Percentiles rank a stretch among this genome's conserved stretches.
phyloP scores from a whole-genome alignment of 2,329 filamentous ascomycete genomes.

The Xylariales sp. region DNA sequence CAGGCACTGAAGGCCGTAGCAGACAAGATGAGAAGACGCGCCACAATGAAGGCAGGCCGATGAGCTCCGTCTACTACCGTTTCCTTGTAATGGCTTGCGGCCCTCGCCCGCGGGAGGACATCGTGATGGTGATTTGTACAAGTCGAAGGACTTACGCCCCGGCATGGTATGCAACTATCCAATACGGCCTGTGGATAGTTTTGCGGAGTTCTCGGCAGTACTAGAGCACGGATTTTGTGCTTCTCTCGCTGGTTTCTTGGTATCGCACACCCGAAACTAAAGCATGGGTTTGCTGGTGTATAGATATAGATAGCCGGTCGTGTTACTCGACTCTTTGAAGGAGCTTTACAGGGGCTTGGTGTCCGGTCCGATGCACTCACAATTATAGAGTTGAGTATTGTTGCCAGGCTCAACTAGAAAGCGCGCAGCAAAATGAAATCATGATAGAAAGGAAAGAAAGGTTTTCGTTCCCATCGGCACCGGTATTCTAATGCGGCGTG shows the following conservation, averaged over 20 bases:
- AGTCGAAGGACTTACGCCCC: background rate
- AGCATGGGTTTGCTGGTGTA: background rate
- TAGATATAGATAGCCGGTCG: background rate
- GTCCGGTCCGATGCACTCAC: background rate
- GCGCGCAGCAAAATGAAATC: background rate
- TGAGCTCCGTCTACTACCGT: background rate
- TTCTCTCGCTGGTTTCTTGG: background rate
- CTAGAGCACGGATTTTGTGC: background rate
- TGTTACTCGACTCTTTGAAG: background rate
- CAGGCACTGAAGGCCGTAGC: constrained; percentile 68
- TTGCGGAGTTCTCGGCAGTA: background rate
- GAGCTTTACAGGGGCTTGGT: background rate
- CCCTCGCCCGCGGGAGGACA: background rate
- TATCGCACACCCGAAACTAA: background rate
- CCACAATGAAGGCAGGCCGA: constrained; percentile 64
- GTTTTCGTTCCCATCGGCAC: background rate
- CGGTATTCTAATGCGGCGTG: background rate
- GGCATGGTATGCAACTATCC: background rate
- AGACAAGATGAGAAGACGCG: constrained; percentile 70
- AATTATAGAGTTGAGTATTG: background rate
- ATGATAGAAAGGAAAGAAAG: background rate
- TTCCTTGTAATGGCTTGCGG: background rate
- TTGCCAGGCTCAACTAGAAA: constrained; percentile 2
- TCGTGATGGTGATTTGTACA: background rate
- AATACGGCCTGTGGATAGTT: background rate